Evolutionary conservation across 2,329 filamentous ascomycete genomes (phyloP).

Genomic region (Zopfia rhizophila): DNA sequence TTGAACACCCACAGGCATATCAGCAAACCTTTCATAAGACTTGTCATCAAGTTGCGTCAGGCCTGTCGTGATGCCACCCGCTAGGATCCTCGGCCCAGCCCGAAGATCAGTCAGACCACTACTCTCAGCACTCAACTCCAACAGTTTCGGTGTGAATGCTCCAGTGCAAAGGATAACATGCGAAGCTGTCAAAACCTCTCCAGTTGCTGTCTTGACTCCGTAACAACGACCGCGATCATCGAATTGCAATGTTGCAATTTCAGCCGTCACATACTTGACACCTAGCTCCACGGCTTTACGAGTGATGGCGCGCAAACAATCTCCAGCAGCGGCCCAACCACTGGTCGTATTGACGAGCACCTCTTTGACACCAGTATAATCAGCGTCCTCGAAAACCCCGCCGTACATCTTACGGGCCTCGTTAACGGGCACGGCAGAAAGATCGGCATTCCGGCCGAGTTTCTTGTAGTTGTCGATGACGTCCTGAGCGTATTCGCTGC

Average conservation of each 20-base stretch:
- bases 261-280: constrained; percentile 67
- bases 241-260: constrained; percentile 62
- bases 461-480: constrained; percentile 63
- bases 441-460: constrained; percentile 59
- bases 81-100: constrained; percentile 63
- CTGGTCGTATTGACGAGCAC: constrained; percentile 70
- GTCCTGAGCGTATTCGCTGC: constrained; percentile 57
- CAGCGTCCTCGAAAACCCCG: constrained; percentile 69
- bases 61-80: constrained; percentile 64
- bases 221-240: constrained; percentile 56
- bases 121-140: constrained; percentile 60
- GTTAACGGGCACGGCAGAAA: constrained; percentile 57
- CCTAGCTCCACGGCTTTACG: constrained; percentile 64
- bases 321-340: constrained; percentile 72
- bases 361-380: constrained; percentile 68
- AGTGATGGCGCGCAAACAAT: constrained; percentile 66
- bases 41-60: constrained; percentile 58
- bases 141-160: constrained; percentile 55
- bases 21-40: constrained; percentile 35
- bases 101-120: constrained; percentile 62
- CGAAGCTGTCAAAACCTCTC: constrained; percentile 37
- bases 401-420: constrained; percentile 67
- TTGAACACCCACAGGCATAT: constrained; percentile 49
- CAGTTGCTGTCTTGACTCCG: constrained; percentile 47
- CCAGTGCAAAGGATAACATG: constrained; percentile 53